These are phyloP conservation scores for Xylaria sp. DNA, from an alignment of 2,329 filamentous ascomycete species.

Conservation along the genomic window DNA sequence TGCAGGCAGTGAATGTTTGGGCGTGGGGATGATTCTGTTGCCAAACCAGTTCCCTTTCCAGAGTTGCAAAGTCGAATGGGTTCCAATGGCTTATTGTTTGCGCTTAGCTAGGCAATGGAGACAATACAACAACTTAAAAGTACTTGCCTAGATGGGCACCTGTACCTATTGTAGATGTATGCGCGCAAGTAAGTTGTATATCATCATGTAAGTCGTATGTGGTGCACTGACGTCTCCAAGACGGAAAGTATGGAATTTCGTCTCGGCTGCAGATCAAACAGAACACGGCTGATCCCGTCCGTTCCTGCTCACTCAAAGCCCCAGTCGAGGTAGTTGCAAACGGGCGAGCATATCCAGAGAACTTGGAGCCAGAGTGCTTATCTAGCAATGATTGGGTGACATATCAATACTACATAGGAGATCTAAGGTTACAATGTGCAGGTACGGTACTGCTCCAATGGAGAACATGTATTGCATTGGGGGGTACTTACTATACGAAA, in stretches of 20 bases:
- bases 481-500: background rate
- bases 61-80: background rate
- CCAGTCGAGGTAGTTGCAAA: background rate
- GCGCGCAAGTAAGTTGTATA: background rate
- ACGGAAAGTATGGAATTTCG: conserved; percentile 6
- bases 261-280: conserved; percentile 19
- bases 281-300: conserved; percentile 6
- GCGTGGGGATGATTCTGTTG: background rate
- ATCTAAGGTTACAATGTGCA: background rate
- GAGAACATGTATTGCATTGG: background rate
- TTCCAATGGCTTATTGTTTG: background rate
- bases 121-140: background rate
- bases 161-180: no score
- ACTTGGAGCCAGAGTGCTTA: conserved; percentile 1
- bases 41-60: background rate
- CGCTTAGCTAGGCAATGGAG: background rate
- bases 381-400: background rate
- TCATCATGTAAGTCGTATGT: conserved; percentile 21
- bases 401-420: background rate
- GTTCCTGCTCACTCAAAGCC: background rate
- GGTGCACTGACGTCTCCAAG: conserved; percentile 25
- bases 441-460: background rate
- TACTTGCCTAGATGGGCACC: background rate
- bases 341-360: conserved; percentile 9
- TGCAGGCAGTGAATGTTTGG: no score